Percentiles rank a stretch among this genome's conserved stretches.
Evolutionary conservation across 1,139 yeast genomes (phyloP).

Genomic region (Candida sojae): DNA sequence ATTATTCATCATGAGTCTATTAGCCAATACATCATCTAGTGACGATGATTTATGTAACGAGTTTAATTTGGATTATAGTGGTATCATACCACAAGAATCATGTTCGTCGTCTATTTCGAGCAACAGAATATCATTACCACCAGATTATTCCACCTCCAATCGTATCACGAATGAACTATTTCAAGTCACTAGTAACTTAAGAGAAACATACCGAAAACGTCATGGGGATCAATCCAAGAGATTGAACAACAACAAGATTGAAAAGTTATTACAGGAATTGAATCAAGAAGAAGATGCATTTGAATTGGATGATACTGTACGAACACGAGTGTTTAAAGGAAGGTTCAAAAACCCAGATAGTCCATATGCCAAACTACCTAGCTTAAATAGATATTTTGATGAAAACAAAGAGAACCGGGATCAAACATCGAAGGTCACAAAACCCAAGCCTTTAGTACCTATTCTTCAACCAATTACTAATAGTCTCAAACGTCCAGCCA

Average conservation of each 20-base stretch:
- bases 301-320: constrained; percentile 49
- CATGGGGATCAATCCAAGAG: constrained; percentile 13
- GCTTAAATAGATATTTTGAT: constrained; percentile 28
- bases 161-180: constrained; percentile 35
- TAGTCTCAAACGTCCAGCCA: constrained; percentile 10
- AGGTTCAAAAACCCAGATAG: constrained; percentile 26
- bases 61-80: constrained; percentile 26
- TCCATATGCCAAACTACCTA: constrained; percentile 30
- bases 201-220: constrained; percentile 9
- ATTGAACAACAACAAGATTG: constrained; percentile 38
- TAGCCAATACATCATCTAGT: neutral
- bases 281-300: constrained; percentile 23
- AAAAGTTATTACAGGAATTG: constrained; percentile 32
- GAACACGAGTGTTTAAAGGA: constrained; percentile 47
- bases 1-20: neutral
- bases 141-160: constrained; percentile 16
- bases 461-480: constrained; percentile 30
- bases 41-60: constrained; percentile 17
- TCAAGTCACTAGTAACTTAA: constrained; percentile 37
- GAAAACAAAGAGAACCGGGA: constrained; percentile 38
- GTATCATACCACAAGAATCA: constrained; percentile 18
- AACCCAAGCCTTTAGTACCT: constrained; percentile 20
- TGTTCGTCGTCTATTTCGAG: neutral
- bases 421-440: constrained; percentile 4
- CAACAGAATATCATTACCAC: constrained; percentile 14